Evolutionary conservation across 768 basidiomycete genomes (phyloP).

Genomic region (Suillus discolor): DNA sequence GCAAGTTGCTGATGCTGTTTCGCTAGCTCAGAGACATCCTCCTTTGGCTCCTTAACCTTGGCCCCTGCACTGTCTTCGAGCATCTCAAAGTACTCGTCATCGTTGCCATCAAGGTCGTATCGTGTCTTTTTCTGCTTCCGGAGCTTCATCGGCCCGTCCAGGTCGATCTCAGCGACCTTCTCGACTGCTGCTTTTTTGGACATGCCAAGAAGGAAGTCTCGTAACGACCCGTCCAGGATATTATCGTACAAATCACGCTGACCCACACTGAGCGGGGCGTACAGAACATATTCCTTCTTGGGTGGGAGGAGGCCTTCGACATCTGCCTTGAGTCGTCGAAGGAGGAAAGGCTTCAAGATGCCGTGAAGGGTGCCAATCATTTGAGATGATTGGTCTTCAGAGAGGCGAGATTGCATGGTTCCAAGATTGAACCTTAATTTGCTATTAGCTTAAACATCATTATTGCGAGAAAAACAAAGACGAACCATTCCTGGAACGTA

Average conservation of each 20-base stretch:
- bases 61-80: constrained; percentile 52
- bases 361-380: constrained; percentile 82
- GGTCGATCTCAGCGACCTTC: constrained; percentile 26
- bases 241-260: constrained; percentile 88
- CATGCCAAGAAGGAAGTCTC: constrained; percentile 57
- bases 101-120: constrained; percentile 61
- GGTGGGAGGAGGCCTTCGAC: constrained; percentile 79
- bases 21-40: constrained; percentile 55
- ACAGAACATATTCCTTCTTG: constrained; percentile 93
- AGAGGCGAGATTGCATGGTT: constrained; percentile 56
- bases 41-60: constrained; percentile 36
- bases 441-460: neutral
- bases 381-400: constrained; percentile 57
- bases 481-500: constrained; percentile 87
- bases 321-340: constrained; percentile 89
- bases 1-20: constrained; percentile 58
- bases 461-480: constrained; percentile 7
- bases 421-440: constrained; percentile 69
- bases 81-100: constrained; percentile 62
- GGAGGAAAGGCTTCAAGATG: constrained; percentile 93
- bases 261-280: constrained; percentile 80
- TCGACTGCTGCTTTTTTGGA: constrained; percentile 26
- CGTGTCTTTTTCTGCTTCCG: constrained; percentile 37
- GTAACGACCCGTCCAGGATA: constrained; percentile 70
- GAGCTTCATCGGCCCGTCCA: constrained; percentile 38